Evolutionary conservation across 306 rosid genomes (phyloP).

Genomic region (Trichosanthes truncata): DNA sequence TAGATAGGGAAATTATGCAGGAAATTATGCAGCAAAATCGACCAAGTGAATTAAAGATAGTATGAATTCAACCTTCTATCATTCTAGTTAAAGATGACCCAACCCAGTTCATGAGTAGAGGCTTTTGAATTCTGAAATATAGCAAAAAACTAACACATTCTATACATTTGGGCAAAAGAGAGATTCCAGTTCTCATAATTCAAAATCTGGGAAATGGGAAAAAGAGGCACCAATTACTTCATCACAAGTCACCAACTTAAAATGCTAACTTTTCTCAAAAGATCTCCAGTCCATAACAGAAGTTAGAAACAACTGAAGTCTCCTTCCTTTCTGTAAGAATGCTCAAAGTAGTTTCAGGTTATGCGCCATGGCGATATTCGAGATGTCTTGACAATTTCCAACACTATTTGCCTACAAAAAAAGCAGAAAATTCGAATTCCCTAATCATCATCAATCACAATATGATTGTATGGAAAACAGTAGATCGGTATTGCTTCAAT

Average conservation of each 20-base stretch:
- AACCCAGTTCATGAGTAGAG: no score
- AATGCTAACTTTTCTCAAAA: neutral
- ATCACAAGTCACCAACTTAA: neutral
- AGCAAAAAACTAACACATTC: neutral
- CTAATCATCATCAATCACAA: neutral
- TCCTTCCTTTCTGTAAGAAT: neutral
- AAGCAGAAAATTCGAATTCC: neutral
- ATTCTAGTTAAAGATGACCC: no score
- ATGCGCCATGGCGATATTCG: slow-evolving; percentile 50
- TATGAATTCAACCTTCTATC: no score
- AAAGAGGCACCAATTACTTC: neutral
- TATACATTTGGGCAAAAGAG: neutral
- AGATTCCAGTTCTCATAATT: neutral
- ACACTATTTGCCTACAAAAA: slow-evolving; percentile 40
- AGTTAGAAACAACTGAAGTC: neutral
- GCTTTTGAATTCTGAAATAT: no score
- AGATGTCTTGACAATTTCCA: slow-evolving; percentile 64
- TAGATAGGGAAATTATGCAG: slow-evolving; percentile 43
- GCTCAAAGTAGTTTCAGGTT: slow-evolving; percentile 6
- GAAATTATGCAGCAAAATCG: no score
- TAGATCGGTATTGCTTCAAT: neutral
- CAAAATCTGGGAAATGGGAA: neutral
- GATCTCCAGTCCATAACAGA: neutral
- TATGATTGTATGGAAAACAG: neutral
- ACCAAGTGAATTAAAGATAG: no score